phyloP scores from a whole-genome alignment of 805 yeast species.

The Cyberlindnera misumaiensis region DNA sequence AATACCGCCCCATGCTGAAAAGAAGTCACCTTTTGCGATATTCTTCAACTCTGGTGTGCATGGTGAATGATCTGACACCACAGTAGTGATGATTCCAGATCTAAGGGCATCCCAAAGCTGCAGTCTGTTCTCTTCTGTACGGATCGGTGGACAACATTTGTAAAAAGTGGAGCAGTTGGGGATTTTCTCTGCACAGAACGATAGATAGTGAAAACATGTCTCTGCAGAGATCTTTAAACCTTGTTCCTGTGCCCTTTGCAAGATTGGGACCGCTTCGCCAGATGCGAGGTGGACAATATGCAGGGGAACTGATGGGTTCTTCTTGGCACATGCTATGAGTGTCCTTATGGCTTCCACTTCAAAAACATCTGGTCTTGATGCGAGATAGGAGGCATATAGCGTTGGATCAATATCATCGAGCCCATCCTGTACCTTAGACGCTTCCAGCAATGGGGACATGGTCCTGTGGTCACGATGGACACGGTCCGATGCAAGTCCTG shows the following conservation, averaged over 20 bases:
- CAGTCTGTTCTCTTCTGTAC: constrained; percentile 64
- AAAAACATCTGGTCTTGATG: constrained; percentile 83
- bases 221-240: constrained; percentile 73
- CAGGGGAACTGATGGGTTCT: constrained; percentile 54
- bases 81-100: constrained; percentile 63
- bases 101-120: constrained; percentile 74
- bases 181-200: constrained; percentile 71
- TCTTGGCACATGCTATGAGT: constrained; percentile 55
- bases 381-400: constrained; percentile 25
- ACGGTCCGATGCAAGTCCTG: constrained; percentile 34
- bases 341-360: constrained; percentile 80
- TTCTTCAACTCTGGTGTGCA: constrained; percentile 90
- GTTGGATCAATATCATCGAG: constrained; percentile 28
- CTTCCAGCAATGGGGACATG: constrained; percentile 35
- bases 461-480: constrained; percentile 24
- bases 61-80: constrained; percentile 94
- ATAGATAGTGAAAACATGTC: constrained; percentile 89
- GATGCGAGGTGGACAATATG: constrained; percentile 92
- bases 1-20: constrained; percentile 95
- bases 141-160: constrained; percentile 94
- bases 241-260: constrained; percentile 53
- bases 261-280: constrained; percentile 70
- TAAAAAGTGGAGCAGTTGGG: constrained; percentile 73
- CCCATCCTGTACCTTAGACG: constrained; percentile 33
- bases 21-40: constrained; percentile 75